phyloP scores from a whole-genome alignment of 2,329 filamentous ascomycete species.

The Moelleriella libera region DNA sequence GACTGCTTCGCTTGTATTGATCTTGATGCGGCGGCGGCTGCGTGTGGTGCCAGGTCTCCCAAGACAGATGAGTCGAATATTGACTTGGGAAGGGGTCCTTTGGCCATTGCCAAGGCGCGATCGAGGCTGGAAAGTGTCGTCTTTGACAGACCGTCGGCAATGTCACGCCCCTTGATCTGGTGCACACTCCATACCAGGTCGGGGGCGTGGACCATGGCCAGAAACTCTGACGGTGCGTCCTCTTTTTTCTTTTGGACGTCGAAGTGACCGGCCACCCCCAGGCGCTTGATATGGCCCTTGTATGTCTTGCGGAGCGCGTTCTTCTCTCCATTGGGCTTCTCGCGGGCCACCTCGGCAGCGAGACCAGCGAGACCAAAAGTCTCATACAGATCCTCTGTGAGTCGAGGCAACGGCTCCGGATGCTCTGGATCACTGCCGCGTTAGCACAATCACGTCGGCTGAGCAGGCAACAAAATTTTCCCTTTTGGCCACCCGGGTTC shows the following conservation, averaged over 20 bases:
- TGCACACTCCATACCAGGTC: conserved; percentile 44
- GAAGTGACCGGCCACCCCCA: conserved; percentile 48
- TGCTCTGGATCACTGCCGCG: conserved; percentile 30
- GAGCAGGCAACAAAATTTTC: background rate
- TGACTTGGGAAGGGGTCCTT: conserved; percentile 38
- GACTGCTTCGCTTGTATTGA: conserved; percentile 31
- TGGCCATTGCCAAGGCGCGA: conserved; percentile 42
- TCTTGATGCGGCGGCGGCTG: conserved; percentile 23
- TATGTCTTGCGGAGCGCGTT: conserved; percentile 54
- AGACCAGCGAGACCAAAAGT: conserved; percentile 41
- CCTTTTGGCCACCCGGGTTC: background rate
- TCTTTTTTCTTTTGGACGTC: conserved; percentile 41
- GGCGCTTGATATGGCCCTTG: conserved; percentile 52
- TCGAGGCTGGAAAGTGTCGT: conserved; percentile 27
- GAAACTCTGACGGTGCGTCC: conserved; percentile 35
- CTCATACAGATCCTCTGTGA: conserved; percentile 44
- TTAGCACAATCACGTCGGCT: conserved; percentile 25
- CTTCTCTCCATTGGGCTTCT: conserved; percentile 51
- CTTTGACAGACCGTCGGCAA: conserved; percentile 36
- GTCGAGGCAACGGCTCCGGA: conserved; percentile 29
- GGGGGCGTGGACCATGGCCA: conserved; percentile 34
- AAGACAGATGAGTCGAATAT: conserved; percentile 45
- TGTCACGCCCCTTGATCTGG: conserved; percentile 38
- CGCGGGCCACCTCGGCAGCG: conserved; percentile 47
- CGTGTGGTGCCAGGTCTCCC: conserved; percentile 35